Conservation (phyloP, 2,329 filamentous ascomycete genomes). For the Metarhizium sp. region DNA sequence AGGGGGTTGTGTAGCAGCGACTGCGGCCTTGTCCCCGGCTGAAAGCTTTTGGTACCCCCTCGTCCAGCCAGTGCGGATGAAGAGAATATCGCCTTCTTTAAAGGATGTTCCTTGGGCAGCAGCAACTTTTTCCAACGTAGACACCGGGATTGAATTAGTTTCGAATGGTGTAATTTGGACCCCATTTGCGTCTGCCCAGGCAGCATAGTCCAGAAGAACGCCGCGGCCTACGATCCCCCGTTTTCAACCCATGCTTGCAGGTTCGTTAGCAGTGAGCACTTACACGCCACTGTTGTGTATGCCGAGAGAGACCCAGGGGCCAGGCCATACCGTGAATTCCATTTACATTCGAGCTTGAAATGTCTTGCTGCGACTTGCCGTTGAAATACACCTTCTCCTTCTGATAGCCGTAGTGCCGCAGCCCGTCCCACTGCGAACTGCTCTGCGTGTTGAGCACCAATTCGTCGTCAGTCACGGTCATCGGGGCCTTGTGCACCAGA, state of each 20-base stretch:
- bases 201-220: slow-evolving; percentile 42
- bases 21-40: slow-evolving; percentile 24
- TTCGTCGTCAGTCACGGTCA: slow-evolving; percentile 22
- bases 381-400: slow-evolving; percentile 24
- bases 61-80: slow-evolving; percentile 45
- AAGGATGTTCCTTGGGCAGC: slow-evolving; percentile 32
- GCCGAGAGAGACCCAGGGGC: neutral
- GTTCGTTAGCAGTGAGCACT: neutral
- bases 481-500: slow-evolving; percentile 17
- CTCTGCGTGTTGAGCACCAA: slow-evolving; percentile 27
- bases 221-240: slow-evolving; percentile 39
- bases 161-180: slow-evolving; percentile 29
- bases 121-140: slow-evolving; percentile 32
- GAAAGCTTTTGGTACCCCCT: slow-evolving; percentile 30
- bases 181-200: slow-evolving; percentile 30
- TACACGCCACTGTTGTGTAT: neutral
- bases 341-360: slow-evolving; percentile 22
- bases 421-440: slow-evolving; percentile 30
- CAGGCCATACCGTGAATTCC: slow-evolving; percentile 19
- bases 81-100: slow-evolving; percentile 43
- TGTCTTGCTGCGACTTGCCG: slow-evolving; percentile 30
- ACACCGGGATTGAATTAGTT: slow-evolving; percentile 31
- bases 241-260: slow-evolving; percentile 18
- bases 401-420: slow-evolving; percentile 29
- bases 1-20: slow-evolving; percentile 20